Base-by-base conservation (phyloP, 805 yeast species). In the Starmera caribaea region DNA sequence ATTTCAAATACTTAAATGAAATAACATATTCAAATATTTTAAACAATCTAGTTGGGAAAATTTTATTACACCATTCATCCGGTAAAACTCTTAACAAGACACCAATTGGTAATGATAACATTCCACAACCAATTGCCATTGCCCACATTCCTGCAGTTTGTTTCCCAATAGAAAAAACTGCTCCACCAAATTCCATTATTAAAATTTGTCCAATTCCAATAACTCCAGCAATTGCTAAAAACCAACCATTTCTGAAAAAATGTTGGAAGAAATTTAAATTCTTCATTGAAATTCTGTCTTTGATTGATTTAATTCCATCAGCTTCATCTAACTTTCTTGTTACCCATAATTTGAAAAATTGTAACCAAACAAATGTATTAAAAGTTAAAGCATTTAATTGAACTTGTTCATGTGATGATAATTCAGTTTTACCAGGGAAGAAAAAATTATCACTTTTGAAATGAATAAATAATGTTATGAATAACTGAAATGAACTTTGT, bases 361-460 rank as follows among this genome's bases (percentile, higher is more conserved):
- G 99, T 61, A 92, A 68, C 98, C 98, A 92, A 36, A 92, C 97
- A 69, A 92, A 92, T 0, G 97, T 72, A 60, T 92, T 92, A 69
- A 92, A 92, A 1, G 95, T 90, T 74, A 89, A 68, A 3, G 97
- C 87, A 47, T 76, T 73, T 30, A 90, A 62, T 62, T 81, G 80
- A 41, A 71, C 71, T 37, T 65, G 58, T 45, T 78, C 72, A 46
- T 69, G 76, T 38, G 62, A 62, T 16, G 60, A 50, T 15, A 63
- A 35, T 5, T 45, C 38, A 3, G 43, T 43, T 13, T 48, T 44
- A 26, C 50, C 54, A 4, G 61, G 55, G 49, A 62, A 76, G 57
- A 87, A 83, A 27, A 88, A 62, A 35, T 61, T 38, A 13, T 62
- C 58, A 15, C 97, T 96, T 9, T 77, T 83, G 62, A 87, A 92